Base-by-base conservation (phyloP, 306 rosid genomes). In the Lithocarpus polystachyus region DNA sequence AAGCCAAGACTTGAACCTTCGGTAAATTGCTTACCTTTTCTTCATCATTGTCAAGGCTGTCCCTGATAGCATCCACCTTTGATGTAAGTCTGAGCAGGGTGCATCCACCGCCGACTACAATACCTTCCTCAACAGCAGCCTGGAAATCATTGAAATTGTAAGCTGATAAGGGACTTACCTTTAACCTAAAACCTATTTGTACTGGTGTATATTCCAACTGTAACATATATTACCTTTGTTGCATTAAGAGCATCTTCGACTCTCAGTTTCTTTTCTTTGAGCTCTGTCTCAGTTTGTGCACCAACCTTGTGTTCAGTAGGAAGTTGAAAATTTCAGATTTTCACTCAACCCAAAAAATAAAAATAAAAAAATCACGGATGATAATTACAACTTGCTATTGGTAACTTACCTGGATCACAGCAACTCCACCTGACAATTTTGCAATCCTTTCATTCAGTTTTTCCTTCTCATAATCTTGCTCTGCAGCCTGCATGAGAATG, bases 51-150 rank as follows among this genome's bases (percentile, higher is more conserved):
- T 81, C 91, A 82, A 96, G 94, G 82, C 84, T 76, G 15, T 82
- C 94, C 86, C 82, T 91, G 83, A 96, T 93, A 9, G 96, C 89
- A 15, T 96, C 98, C 75, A 96, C 98, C 92, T 93, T 96, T 5
- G 98, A 83, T 18, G 99, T 98, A 73, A 96, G 90, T 84, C 99
- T 96, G 75, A 96, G 84, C 71, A 96, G 79, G 54, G 98, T 93
- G 86, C 99, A 96, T 56, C 99, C 99, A 78, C 99, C 99, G 31
- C 99, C 99, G 54, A 96, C 99, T 29, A 96, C 99, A 85, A 96
- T 96, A 76, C 99, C 99, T 80, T 96, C 99, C 85, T 96, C 99
- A 53, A 96, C 99, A 71, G 99, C 99, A 1, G 99, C 99, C 99
- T 96, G 85, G 26, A 82, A 74, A 56, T 71, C 80, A 70, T 56